phyloP scores from a whole-genome alignment of 176 grass and related monocot genomes.

The Ensete glaucum region DNA sequence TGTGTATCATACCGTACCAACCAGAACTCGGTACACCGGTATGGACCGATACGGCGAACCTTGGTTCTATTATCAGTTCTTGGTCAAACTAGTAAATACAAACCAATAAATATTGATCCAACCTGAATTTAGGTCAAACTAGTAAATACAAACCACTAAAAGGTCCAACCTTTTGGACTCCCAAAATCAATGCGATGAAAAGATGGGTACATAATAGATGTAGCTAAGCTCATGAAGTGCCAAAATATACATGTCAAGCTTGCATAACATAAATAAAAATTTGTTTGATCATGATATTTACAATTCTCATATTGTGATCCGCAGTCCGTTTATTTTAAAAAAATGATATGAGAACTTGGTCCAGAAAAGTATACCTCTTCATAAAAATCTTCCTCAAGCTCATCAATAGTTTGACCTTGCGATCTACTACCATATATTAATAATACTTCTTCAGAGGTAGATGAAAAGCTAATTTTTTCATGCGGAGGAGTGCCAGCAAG shows the following conservation, averaged over 20 bases:
- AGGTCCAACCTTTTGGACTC: no score
- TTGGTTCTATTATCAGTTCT: no score
- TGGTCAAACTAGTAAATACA: no score
- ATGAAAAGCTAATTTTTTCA: conserved; percentile 59
- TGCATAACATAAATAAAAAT: conserved; percentile 7
- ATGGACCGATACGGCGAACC: no score
- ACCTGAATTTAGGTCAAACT: no score
- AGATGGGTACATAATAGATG: no score
- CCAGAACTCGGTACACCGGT: no score
- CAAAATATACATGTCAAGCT: background rate
- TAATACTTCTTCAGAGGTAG: conserved; percentile 61
- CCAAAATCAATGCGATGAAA: no score
- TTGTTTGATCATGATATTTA: background rate
- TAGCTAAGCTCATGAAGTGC: background rate
- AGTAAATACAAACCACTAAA: no score
- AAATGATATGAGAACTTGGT: background rate
- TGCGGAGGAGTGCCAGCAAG: conserved; percentile 70
- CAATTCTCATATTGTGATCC: background rate
- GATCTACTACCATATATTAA: conserved; percentile 66
- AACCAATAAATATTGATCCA: no score
- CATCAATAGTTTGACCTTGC: conserved; percentile 45
- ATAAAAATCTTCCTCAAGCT: conserved; percentile 88
- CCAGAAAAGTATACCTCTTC: conserved; percentile 45
- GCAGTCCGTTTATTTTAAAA: background rate
- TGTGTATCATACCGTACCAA: no score